Evolutionary conservation across 2,329 filamentous ascomycete species (phyloP).

Genomic region (Exophiala dermatitidis): DNA sequence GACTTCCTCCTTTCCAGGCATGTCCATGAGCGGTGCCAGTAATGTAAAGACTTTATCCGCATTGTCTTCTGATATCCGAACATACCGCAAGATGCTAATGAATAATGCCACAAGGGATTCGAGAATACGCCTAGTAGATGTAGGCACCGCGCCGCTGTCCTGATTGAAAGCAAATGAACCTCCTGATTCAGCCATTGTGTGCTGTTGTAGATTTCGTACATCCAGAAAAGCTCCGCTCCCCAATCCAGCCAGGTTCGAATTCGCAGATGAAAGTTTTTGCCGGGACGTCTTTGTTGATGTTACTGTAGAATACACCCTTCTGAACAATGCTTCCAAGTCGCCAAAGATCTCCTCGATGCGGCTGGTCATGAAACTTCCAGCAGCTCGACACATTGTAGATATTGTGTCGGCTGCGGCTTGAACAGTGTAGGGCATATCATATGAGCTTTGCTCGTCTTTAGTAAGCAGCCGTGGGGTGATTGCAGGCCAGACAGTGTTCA

Average conservation of each 20-base stretch:
- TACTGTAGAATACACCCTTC: slow-evolving; percentile 3
- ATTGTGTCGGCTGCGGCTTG: slow-evolving; percentile 65
- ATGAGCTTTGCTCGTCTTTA: slow-evolving; percentile 25
- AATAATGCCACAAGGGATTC: slow-evolving; percentile 30
- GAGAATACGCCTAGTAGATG: slow-evolving; percentile 14
- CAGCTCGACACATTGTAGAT: slow-evolving; percentile 58
- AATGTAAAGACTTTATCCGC: slow-evolving; percentile 38
- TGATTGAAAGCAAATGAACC: background rate
- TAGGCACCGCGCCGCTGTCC: slow-evolving; percentile 1
- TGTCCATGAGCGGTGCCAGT: slow-evolving; percentile 24
- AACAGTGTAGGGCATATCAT: slow-evolving; percentile 47
- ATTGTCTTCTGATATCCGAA: slow-evolving; percentile 35
- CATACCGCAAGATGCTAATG: slow-evolving; percentile 34
- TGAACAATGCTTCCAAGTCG: slow-evolving; percentile 38
- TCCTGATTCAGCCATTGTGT: background rate
- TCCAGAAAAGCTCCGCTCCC: background rate
- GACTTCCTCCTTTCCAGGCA: slow-evolving; percentile 2
- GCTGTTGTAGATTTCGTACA: background rate
- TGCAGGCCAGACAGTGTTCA: slow-evolving; percentile 88
- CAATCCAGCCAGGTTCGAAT: background rate
- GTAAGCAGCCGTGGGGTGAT: slow-evolving; percentile 57
- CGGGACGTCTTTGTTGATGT: background rate
- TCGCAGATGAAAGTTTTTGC: background rate
- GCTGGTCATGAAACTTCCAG: slow-evolving; percentile 72
- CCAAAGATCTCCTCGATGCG: slow-evolving; percentile 65